Evolutionary conservation across 805 yeast species (phyloP).

Genomic region (Candida krabiensis): DNA sequence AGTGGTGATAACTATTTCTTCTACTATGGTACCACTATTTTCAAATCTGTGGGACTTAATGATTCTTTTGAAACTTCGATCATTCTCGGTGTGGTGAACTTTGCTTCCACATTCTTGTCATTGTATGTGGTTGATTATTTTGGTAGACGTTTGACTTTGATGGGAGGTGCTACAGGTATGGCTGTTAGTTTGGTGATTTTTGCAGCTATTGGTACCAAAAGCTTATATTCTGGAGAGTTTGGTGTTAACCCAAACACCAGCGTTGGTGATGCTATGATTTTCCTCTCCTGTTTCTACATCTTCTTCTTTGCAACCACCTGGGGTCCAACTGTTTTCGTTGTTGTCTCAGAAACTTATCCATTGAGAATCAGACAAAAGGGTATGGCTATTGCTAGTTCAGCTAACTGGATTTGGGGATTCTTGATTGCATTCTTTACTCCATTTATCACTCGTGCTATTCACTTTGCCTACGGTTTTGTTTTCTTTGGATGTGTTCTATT

Average conservation of each 20-base stretch:
- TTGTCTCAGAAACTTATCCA: constrained; percentile 69
- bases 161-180: constrained; percentile 55
- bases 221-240: constrained; percentile 41
- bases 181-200: constrained; percentile 56
- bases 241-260: constrained; percentile 43
- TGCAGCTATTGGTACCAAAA: constrained; percentile 58
- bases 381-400: constrained; percentile 64
- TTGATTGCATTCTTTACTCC: constrained; percentile 59
- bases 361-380: constrained; percentile 61
- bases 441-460: constrained; percentile 52
- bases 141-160: constrained; percentile 54
- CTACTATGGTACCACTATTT: constrained; percentile 64
- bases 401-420: constrained; percentile 66
- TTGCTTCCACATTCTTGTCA: constrained; percentile 53
- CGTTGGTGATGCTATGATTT: constrained; percentile 64
- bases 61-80: constrained; percentile 64
- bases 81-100: constrained; percentile 55
- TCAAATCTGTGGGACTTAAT: constrained; percentile 54
- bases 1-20: constrained; percentile 67
- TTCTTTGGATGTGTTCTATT: constrained; percentile 56
- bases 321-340: constrained; percentile 70
- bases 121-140: constrained; percentile 51
- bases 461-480: constrained; percentile 57
- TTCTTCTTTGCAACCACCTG: constrained; percentile 72
- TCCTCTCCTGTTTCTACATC: constrained; percentile 62